Base-by-base conservation (phyloP, 305 asterid genomes). In the Fraxinus nigra region DNA sequence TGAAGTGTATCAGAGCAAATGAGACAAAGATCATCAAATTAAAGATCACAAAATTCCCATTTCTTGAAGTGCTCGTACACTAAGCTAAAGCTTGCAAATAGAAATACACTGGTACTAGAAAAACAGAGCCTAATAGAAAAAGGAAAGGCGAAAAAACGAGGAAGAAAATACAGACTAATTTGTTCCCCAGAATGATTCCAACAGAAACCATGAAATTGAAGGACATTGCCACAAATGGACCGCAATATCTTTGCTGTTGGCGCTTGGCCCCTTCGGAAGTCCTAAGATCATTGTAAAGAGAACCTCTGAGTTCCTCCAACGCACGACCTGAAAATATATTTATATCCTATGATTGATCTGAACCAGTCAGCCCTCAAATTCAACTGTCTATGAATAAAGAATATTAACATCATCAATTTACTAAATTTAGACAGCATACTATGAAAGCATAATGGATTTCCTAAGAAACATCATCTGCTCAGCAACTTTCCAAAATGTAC, bases 131-230 rank as follows among this genome's bases (percentile, higher is more conserved):
- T 22, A 20, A 74, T 30, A 20, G 18, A 18, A 3, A 40, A 32
- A 18, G 7, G 24, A n/a, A 1, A 6, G 7, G 22, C 18, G 14
- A 32, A 43, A 54, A 18, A 72, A 11, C 4, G 0, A 81, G 72
- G 72, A 22, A 14, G 43, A 76, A 80, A 78, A 24, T 7, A 78
- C 92, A 40, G 18, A 95, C 98, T 90, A 95, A 54, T 88, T 95
- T 95, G 88, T 95, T 95, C 79, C 93, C 97, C 4, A 95, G 84
- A 81, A 95, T 95, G 46, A 95, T 93, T 33, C 97, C 97, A 38
- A 95, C 92, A 72, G 98, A 88, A 72, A 92, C 98, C 90, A 91
- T 77, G 79, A 95, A 95, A 85, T 95, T 95, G 91, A 95, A 95
- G 30, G 95, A 74, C 95, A 95, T 84, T 13, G 98, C 97, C 59